These are phyloP conservation scores for Vaccinium corymbosum DNA, from an alignment of 148 eudicot genomes.

Conservation along the genomic window DNA sequence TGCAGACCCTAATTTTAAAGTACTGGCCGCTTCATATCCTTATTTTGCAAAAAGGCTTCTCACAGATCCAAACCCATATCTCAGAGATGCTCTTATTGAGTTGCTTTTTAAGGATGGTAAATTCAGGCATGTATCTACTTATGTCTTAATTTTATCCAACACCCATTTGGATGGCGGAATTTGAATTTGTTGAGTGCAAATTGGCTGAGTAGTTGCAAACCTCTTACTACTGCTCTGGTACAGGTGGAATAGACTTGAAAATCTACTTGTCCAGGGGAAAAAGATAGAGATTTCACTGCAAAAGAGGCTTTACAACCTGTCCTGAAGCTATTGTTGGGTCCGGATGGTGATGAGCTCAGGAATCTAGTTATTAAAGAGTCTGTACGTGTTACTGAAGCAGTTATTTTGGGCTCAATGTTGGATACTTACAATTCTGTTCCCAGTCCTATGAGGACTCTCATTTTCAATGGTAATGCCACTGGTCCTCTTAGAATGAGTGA, in stretches of 20 bases:
- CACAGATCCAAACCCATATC: conserved; percentile 97
- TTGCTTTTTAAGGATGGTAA: conserved; percentile 91
- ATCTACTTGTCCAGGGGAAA: conserved; percentile 87
- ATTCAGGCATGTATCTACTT: conserved; percentile 59
- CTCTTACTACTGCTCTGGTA: conserved; percentile 13
- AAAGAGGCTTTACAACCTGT: conserved; percentile 98
- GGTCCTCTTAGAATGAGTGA: conserved; percentile 50
- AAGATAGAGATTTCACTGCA: conserved; percentile 88
- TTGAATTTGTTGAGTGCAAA: not conserved
- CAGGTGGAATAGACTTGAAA: conserved; percentile 99
- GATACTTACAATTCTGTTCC: conserved; percentile 74
- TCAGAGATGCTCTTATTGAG: conserved; percentile 98
- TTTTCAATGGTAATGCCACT: conserved; percentile 41
- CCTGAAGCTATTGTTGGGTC: conserved; percentile 79
- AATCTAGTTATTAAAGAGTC: conserved; percentile 80
- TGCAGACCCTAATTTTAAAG: conserved; percentile 97
- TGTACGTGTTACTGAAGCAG: conserved; percentile 82
- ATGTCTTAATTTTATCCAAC: not conserved
- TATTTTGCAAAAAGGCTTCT: conserved; percentile 98
- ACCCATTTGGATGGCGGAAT: not conserved
- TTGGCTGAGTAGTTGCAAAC: conserved; percentile 8
- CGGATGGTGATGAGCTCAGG: conserved; percentile 86
- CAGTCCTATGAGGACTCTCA: conserved; percentile 46
- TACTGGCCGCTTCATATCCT: conserved; percentile 95
- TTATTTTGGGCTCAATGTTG: conserved; percentile 64